A percentile compares a stretch with the other conserved stretches of the same genome.
phyloP scores from a whole-genome alignment of 257 asterid species.

The Nicotiana knightiana region DNA sequence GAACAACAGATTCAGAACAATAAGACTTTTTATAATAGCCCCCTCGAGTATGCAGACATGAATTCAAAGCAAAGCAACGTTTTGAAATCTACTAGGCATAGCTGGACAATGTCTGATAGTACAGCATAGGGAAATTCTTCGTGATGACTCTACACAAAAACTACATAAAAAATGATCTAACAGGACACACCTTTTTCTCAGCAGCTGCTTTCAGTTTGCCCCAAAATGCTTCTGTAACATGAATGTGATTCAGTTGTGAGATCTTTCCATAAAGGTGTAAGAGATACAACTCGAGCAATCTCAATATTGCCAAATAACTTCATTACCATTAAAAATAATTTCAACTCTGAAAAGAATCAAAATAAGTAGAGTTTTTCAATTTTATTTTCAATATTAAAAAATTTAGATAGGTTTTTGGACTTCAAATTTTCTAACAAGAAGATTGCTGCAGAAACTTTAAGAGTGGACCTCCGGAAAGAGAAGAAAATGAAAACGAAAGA shows the following conservation, averaged over 20 bases:
- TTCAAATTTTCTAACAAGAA: background rate
- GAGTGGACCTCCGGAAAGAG: background rate
- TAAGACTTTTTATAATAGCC: background rate
- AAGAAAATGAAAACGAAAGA: background rate
- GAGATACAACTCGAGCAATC: background rate
- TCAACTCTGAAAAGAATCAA: background rate
- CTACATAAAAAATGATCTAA: background rate
- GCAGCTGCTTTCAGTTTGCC: constrained; percentile 56
- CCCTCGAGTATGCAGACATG: background rate
- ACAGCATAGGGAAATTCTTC: background rate
- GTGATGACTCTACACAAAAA: background rate
- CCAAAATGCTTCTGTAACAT: constrained; percentile 67
- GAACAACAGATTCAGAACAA: background rate
- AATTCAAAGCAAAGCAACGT: background rate
- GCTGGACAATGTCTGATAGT: background rate
- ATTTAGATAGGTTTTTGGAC: background rate
- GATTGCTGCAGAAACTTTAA: background rate
- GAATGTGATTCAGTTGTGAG: constrained; percentile 5
- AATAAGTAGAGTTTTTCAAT: background rate
- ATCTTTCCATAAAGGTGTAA: background rate
- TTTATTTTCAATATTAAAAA: background rate
- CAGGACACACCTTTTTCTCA: constrained; percentile 55
- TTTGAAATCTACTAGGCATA: background rate
- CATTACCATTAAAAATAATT: background rate
- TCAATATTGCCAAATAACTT: constrained; percentile 4